Evolutionary conservation across 1,139 yeast genomes (phyloP), one percentile per base, ranked within the genome.

Genomic region (Diutina catenulata): DNA sequence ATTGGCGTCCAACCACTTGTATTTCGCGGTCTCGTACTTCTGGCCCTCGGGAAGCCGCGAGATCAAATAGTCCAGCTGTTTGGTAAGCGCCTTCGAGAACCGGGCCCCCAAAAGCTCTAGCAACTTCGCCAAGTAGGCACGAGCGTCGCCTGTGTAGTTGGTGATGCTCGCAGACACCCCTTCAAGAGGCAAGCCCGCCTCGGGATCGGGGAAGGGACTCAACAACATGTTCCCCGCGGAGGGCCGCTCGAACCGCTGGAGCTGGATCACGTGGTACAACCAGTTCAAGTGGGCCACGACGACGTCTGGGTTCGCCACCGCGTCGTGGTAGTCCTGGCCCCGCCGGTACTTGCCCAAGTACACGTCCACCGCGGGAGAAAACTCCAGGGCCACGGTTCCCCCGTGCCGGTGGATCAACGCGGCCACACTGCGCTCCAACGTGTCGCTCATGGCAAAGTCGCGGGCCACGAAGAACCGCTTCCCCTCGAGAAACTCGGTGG

Each of bases 141-240:
- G 63, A 0, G 94, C 81, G 48, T 81, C 93, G 0, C 96, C 96
- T 19, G 82, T 73, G 51, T 83, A 87, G 49, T 84, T 84, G 0
- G 96, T 79, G 5, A 84, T 71, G 4, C 87, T 70, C 8, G 86
- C 71, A 11, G 65, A 59, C 33, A 74, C 56, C 13, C 69, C 65
- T 19, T 62, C 58, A 64, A 83, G 68, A 9, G 69, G 57, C 24
- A 84, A 46, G 2, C 76, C 76, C 11, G 56, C 55, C 32, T 53
- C 49, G 1, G 81, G 84, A n/a, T 67, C 59, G 0, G 97, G 96
- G 48, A 76, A 76, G 48, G 81, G 87, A 10, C 87, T 62, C 27
- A 87, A 21, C 6, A 24, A 15, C 27, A 24, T 33, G 23, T 23
- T 24, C 8, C 28, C 21, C 7, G 59, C 56, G 9, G 56, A 50